Conservation (phyloP, 148 eudicot species). For the Chenopodium berlandieri region DNA sequence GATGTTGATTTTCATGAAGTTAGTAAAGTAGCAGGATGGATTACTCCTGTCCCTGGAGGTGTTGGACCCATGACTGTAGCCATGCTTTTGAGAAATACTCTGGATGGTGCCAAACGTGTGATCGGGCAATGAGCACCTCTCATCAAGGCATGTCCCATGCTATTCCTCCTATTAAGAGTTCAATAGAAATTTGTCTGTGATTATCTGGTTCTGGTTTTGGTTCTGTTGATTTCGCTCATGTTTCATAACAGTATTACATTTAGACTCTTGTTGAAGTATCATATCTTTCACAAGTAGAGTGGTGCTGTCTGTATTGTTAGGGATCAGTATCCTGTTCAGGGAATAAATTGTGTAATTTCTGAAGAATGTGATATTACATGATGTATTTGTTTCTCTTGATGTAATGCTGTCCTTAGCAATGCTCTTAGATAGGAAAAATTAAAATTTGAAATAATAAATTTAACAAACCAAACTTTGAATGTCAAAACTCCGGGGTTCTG, state of each 20-base stretch:
- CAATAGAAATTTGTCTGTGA: not conserved
- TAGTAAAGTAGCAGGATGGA: constrained; percentile 84
- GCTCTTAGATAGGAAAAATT: not conserved
- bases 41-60: constrained; percentile 99
- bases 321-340: not conserved
- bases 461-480: not conserved
- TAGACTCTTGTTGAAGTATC: constrained; percentile 6
- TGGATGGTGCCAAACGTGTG: constrained; percentile 96
- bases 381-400: not conserved
- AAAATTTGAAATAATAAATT: not conserved
- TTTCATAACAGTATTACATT: not conserved
- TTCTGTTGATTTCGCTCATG: constrained; percentile 1
- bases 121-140: constrained; percentile 42
- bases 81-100: constrained; percentile 92
- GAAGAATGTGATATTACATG: not conserved
- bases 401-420: not conserved
- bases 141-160: constrained; percentile 30
- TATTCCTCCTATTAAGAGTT: constrained; percentile 14
- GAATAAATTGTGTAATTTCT: constrained; percentile 5
- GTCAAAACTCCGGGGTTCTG: not conserved
- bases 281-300: not conserved
- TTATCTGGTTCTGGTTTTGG: not conserved
- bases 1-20: constrained; percentile 89
- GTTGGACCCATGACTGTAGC: constrained; percentile 99
- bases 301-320: not conserved